phyloP scores from a whole-genome alignment of 805 yeast species.

The Zygosaccharomyces rouxii region DNA sequence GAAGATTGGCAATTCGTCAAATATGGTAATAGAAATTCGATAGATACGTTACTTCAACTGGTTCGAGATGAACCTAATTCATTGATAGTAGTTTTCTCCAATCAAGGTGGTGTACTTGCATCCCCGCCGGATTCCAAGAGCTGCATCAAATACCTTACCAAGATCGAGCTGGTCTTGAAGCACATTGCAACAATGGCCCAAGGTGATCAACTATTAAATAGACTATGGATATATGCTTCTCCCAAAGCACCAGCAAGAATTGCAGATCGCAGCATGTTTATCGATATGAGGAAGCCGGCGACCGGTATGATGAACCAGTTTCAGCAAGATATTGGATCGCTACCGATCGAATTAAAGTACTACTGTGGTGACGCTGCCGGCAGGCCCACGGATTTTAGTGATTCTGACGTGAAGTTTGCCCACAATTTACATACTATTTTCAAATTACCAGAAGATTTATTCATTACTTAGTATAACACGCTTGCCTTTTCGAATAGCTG shows the following conservation, averaged over 20 bases:
- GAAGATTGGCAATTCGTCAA: slow-evolving; percentile 74
- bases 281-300: slow-evolving; percentile 63
- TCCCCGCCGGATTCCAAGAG: slow-evolving; percentile 32
- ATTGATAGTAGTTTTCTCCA: slow-evolving; percentile 69
- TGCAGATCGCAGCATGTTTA: slow-evolving; percentile 9
- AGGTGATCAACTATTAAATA: slow-evolving; percentile 25
- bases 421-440: slow-evolving; percentile 49
- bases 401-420: slow-evolving; percentile 73
- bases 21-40: slow-evolving; percentile 20
- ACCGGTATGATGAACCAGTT: slow-evolving; percentile 72
- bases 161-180: slow-evolving; percentile 39
- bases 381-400: slow-evolving; percentile 69
- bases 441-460: slow-evolving; percentile 67
- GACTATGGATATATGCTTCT: slow-evolving; percentile 56
- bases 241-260: slow-evolving; percentile 46
- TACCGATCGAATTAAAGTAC: slow-evolving; percentile 13
- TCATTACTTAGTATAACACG: slow-evolving; percentile 55
- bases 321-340: slow-evolving; percentile 35
- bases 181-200: slow-evolving; percentile 27
- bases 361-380: slow-evolving; percentile 99
- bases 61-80: slow-evolving; percentile 24
- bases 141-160: slow-evolving; percentile 38
- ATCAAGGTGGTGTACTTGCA: slow-evolving; percentile 62
- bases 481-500: slow-evolving; percentile 91
- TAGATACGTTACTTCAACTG: slow-evolving; percentile 20